Conservation (phyloP, 306 rosid species). For the barrel medic (Medicago truncatula) region DNA sequence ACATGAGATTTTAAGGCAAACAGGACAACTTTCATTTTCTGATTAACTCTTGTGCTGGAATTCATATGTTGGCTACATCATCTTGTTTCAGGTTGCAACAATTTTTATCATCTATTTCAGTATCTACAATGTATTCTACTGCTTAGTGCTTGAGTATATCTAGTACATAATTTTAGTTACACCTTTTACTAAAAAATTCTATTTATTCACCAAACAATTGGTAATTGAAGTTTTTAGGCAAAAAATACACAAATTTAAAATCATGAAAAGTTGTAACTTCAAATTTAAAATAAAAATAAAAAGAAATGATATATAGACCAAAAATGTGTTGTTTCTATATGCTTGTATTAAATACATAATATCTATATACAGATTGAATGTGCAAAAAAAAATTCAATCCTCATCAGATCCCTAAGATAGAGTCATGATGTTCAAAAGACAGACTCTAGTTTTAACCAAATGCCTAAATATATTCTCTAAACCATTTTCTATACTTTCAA, state of each 20-base stretch:
- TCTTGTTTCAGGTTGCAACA: too few relatives aligned
- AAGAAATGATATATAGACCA: background rate
- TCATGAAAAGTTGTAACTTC: background rate
- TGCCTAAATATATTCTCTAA: conserved; percentile 62
- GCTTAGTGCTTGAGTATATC: too few relatives aligned
- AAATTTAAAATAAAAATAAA: background rate
- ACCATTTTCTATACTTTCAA: conserved; percentile 60
- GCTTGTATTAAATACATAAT: background rate
- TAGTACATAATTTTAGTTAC: too few relatives aligned
- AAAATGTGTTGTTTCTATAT: background rate
- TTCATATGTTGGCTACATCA: too few relatives aligned
- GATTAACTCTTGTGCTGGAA: too few relatives aligned
- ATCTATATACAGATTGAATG: background rate
- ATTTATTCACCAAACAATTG: too few relatives aligned
- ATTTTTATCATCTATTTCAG: too few relatives aligned
- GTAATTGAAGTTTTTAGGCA: background rate
- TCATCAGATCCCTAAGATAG: conserved; percentile 15
- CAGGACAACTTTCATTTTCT: too few relatives aligned
- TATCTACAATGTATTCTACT: too few relatives aligned
- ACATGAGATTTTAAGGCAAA: too few relatives aligned
- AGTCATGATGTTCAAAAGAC: conserved; percentile 64
- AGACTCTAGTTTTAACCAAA: conserved; percentile 64
- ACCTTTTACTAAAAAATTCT: too few relatives aligned
- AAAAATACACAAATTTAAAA: too few relatives aligned
- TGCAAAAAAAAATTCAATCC: background rate